Conservation (phyloP, 2,329 filamentous ascomycete genomes). For the Penicillium sp. region DNA sequence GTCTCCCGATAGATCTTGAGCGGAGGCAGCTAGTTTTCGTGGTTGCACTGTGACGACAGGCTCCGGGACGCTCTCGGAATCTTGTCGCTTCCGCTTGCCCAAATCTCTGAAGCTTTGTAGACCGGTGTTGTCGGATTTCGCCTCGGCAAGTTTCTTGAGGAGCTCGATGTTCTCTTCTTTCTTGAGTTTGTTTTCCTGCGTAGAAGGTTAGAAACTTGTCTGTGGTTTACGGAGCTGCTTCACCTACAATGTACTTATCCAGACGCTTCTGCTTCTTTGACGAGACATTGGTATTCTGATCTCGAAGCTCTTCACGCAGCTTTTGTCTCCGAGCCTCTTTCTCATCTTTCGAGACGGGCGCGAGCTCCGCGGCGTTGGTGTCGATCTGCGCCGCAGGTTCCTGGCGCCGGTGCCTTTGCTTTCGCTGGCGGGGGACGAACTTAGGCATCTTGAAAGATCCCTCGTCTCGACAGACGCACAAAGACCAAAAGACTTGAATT, state of each 20-base stretch:
- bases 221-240: background rate
- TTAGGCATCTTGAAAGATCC: conserved; percentile 44
- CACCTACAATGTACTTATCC: conserved; percentile 68
- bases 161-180: conserved; percentile 90
- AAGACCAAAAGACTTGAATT: conserved; percentile 12
- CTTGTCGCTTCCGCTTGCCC: conserved; percentile 70
- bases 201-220: conserved; percentile 20
- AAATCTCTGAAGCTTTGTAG: conserved; percentile 78
- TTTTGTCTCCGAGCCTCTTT: conserved; percentile 57
- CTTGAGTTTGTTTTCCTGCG: conserved; percentile 81
- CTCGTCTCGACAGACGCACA: conserved; percentile 17
- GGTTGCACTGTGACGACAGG: conserved; percentile 15
- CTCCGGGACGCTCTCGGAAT: conserved; percentile 45
- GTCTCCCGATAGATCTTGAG: conserved; percentile 37
- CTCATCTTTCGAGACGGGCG: conserved; percentile 55
- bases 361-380: conserved; percentile 47
- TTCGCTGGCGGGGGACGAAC: conserved; percentile 61
- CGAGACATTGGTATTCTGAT: conserved; percentile 61
- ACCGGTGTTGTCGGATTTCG: conserved; percentile 79
- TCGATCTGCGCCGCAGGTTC: conserved; percentile 48
- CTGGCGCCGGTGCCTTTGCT: conserved; percentile 55
- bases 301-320: conserved; percentile 59
- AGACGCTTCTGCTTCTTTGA: conserved; percentile 70
- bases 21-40: conserved; percentile 27
- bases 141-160: conserved; percentile 77